Evolutionary conservation across 2,329 filamentous ascomycete genomes (phyloP).

Genomic region (Apiospora saccharicola): DNA sequence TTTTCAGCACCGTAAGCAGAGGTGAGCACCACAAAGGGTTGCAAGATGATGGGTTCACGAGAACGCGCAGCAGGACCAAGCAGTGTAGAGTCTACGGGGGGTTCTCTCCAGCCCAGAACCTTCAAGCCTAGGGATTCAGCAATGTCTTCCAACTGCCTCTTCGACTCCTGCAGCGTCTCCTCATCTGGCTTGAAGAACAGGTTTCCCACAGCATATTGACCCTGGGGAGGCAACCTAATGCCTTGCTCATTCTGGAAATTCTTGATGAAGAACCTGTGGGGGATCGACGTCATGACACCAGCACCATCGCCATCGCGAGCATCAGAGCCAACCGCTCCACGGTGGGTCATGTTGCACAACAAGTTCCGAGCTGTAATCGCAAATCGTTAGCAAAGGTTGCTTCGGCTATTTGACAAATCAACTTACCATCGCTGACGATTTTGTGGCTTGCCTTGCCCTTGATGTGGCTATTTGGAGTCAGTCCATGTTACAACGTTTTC

Average conservation of each 20-base stretch:
- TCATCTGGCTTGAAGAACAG: slow-evolving; percentile 98
- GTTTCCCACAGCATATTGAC: slow-evolving; percentile 97
- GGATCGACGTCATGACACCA: slow-evolving; percentile 99
- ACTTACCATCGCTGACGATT: slow-evolving; percentile 95
- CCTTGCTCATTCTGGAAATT: slow-evolving; percentile 94
- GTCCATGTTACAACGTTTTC: background rate
- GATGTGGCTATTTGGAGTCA: slow-evolving; percentile 74
- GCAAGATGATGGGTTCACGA: slow-evolving; percentile 92
- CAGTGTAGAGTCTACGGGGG: slow-evolving; percentile 90
- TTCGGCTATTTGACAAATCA: background rate
- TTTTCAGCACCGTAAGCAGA: slow-evolving; percentile 84
- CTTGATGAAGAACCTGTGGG: slow-evolving; percentile 98
- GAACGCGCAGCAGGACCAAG: slow-evolving; percentile 92
- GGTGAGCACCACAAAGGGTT: slow-evolving; percentile 91
- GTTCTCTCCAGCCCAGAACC: slow-evolving; percentile 95
- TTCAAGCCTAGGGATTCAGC: slow-evolving; percentile 87
- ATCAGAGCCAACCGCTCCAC: slow-evolving; percentile 96
- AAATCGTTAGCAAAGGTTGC: slow-evolving; percentile 41
- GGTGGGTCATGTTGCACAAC: slow-evolving; percentile 99
- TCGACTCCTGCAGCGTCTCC: slow-evolving; percentile 88
- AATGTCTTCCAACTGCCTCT: slow-evolving; percentile 92
- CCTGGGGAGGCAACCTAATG: slow-evolving; percentile 83
- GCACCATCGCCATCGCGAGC: slow-evolving; percentile 97
- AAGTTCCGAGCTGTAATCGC: slow-evolving; percentile 78
- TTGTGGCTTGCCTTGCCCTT: slow-evolving; percentile 98